phyloP scores from a whole-genome alignment of 1,139 yeast species.

The Zygosaccharomyces sapae region DNA sequence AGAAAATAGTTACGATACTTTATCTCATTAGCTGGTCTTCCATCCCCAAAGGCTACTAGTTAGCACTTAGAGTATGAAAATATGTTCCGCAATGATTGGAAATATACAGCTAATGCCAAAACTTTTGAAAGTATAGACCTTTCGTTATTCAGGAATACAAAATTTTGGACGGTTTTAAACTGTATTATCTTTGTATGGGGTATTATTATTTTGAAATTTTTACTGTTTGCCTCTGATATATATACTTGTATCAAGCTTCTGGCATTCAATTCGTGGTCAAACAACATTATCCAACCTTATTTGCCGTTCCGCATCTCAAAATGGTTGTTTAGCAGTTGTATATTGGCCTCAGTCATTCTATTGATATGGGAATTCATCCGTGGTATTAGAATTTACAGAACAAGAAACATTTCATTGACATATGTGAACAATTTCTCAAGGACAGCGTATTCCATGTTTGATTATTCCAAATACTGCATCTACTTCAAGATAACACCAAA shows the following conservation, averaged over 20 bases:
- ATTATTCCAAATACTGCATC: slow-evolving; percentile 67
- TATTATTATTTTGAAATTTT: slow-evolving; percentile 50
- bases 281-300: slow-evolving; percentile 48
- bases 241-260: slow-evolving; percentile 75
- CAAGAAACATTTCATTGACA: slow-evolving; percentile 63
- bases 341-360: slow-evolving; percentile 61
- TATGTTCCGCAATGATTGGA: slow-evolving; percentile 29
- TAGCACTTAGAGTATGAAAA: slow-evolving; percentile 1
- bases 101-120: slow-evolving; percentile 27
- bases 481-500: slow-evolving; percentile 64
- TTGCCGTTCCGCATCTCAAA: slow-evolving; percentile 62
- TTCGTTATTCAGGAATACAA: slow-evolving; percentile 50
- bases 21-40: neutral
- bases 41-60: neutral
- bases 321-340: slow-evolving; percentile 83
- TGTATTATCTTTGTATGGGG: slow-evolving; percentile 50
- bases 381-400: slow-evolving; percentile 56
- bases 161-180: slow-evolving; percentile 49
- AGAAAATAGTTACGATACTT: neutral
- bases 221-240: slow-evolving; percentile 65
- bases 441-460: slow-evolving; percentile 50
- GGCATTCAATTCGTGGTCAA: slow-evolving; percentile 74
- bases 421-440: slow-evolving; percentile 68
- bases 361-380: slow-evolving; percentile 54
- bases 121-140: slow-evolving; percentile 41